These are phyloP conservation scores for Suillus subalutaceus DNA, from an alignment of 768 basidiomycete species.

Conservation along the genomic window DNA sequence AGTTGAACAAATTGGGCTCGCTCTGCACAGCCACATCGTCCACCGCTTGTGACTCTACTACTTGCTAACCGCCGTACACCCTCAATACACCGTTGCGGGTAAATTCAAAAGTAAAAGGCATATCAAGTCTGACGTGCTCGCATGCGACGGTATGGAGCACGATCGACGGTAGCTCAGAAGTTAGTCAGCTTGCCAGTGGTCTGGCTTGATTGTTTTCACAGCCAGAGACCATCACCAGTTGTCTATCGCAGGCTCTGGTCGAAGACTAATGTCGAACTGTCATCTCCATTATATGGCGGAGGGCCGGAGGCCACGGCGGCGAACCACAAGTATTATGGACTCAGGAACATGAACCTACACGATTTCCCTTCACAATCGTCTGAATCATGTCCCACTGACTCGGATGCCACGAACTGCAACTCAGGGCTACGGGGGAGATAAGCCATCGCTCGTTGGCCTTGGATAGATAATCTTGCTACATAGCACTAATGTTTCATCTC, in stretches of 20 bases:
- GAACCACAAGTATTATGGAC: background rate
- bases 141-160: no score
- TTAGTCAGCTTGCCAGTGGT: background rate
- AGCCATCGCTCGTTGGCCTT: no score
- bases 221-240: background rate
- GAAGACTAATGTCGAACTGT: background rate
- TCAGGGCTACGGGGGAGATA: no score
- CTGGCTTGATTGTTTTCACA: background rate
- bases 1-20: conserved; percentile 6
- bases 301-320: background rate
- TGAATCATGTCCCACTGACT: no score
- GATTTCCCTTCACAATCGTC: no score
- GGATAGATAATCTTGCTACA: no score
- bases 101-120: background rate
- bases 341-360: background rate
- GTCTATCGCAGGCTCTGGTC: background rate
- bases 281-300: no score
- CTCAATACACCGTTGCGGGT: background rate
- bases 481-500: conserved; percentile 35
- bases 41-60: background rate
- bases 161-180: no score
- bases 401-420: no score
- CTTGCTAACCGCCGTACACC: no score
- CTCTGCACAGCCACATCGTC: conserved; percentile 3
- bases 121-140: background rate